Base-by-base conservation (phyloP, 257 asterid species). In the Capsicum baccatum region DNA sequence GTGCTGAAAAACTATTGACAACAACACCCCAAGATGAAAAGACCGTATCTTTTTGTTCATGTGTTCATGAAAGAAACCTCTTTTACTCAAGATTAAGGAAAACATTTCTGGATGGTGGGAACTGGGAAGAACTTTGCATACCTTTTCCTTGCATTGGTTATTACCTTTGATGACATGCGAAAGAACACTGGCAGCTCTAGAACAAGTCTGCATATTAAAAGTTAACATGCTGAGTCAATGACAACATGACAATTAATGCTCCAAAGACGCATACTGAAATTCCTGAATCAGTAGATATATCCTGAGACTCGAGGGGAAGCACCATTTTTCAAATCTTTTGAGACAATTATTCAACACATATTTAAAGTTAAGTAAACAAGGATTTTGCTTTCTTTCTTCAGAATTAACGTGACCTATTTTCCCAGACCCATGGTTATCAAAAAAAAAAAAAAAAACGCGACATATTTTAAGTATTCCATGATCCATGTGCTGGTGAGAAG, bases 141-240 rank as follows among this genome's bases (percentile, higher is more conserved):
- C 99, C 98, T 83, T 92, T 89, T 94, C 98, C 92, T 94, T 94
- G 95, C 99, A 92, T 66, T 87, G 94, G 74, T 71, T 82, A 83
- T 94, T 96, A 84, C 94, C 98, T 90, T 91, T 92, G 89, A 94
- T 88, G 79, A 96, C 87, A 90, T 93, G 97, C 58, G 97, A 92
- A 84, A 96, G 94, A 87, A 96, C 91, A 58, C 97, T 93, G 67
- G 98, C 98, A 86, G 99, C 99, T 91, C 99, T 92, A 90, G 97
- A 92, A 91, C 98, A 94, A 62, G 94, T 92, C 99, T 96, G 96
- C 91, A 86, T 79, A 79, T 88, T 59, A 86, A 71, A 50, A 21
- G 54, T 67, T 67, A 82, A 5, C 63, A 68, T 16, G 79, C 63
- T 13, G 66, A 78, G 47, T 78, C 66, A 26, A 54, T 33, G 15